Percentiles rank a stretch among this genome's conserved stretches.
Conservation (phyloP, 805 yeast genomes). For the Teunomyces tritomae region DNA sequence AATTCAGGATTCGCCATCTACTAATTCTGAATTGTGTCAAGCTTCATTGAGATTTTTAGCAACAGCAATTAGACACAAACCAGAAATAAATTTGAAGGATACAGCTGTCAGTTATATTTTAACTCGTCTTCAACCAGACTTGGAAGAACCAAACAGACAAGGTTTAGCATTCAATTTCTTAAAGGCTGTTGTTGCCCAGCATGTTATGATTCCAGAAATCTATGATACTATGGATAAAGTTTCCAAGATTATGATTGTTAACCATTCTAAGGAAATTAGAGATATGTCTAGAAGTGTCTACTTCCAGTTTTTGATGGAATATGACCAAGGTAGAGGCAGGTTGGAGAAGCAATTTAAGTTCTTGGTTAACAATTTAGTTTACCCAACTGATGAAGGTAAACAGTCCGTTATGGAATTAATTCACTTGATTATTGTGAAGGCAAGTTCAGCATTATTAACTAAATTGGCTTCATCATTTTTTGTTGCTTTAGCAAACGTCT, state of each 20-base stretch:
- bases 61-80: conserved; percentile 65
- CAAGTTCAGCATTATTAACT: conserved; percentile 55
- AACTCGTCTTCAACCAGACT: conserved; percentile 74
- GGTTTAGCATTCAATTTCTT: conserved; percentile 84
- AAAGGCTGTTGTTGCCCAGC: conserved; percentile 72
- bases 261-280: conserved; percentile 77
- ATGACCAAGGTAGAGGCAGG: conserved; percentile 87
- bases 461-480: conserved; percentile 75
- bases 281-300: conserved; percentile 81
- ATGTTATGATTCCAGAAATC: conserved; percentile 77
- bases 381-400: conserved; percentile 84
- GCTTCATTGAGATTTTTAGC: conserved; percentile 73
- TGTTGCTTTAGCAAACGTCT: conserved; percentile 73
- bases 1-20: conserved; percentile 72
- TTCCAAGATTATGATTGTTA: conserved; percentile 83
- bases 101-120: conserved; percentile 72
- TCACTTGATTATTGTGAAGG: conserved; percentile 64
- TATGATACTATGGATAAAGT: conserved; percentile 85
- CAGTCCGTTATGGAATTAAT: conserved; percentile 88
- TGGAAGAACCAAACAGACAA: conserved; percentile 86
- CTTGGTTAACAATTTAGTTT: conserved; percentile 74
- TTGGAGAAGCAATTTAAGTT: conserved; percentile 79
- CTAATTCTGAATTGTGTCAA: conserved; percentile 78
- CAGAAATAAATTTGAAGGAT: conserved; percentile 63
- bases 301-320: conserved; percentile 85